phyloP scores from a whole-genome alignment of 1,284 basidiomycete species.

The Rhodotorula glutinis region DNA sequence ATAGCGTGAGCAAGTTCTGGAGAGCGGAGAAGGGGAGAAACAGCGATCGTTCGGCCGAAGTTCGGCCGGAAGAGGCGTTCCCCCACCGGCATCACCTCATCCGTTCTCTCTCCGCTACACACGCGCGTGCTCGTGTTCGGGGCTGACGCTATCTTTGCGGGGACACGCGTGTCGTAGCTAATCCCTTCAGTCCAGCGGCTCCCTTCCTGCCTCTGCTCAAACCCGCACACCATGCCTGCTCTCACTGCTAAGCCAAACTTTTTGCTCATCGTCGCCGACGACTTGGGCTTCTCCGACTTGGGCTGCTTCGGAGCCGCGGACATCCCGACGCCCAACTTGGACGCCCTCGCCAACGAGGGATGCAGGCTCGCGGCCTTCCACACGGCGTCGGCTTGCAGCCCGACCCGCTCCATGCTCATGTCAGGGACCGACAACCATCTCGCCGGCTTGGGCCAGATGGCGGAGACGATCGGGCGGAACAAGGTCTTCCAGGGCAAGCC shows the following conservation, averaged over 20 bases:
- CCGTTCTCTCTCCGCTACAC: too few species aligned
- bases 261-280: conserved; percentile 4
- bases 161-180: too few species aligned
- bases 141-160: too few species aligned
- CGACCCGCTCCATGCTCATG: conserved; percentile 4
- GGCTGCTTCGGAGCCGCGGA: background rate
- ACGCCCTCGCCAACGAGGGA: conserved; percentile 3
- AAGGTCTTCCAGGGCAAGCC: conserved; percentile 1
- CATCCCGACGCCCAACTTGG: conserved; percentile 1
- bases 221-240: background rate
- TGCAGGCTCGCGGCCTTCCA: background rate
- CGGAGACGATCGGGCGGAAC: conserved; percentile 1
- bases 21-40: background rate
- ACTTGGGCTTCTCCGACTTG: conserved; percentile 4
- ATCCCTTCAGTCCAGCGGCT: too few species aligned
- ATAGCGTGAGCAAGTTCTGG: background rate
- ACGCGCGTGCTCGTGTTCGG: too few species aligned
- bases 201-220: background rate
- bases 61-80: background rate
- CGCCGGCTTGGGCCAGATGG: conserved; percentile 6
- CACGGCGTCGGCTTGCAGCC: conserved; percentile 1
- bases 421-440: conserved; percentile 5
- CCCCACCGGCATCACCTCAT: background rate
- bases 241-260: conserved; percentile 1
- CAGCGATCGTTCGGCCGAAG: background rate